These are phyloP conservation scores for Geosiphon pyriformis DNA, from an alignment of 192 early-diverging fungal genomes.

Conservation along the genomic window DNA sequence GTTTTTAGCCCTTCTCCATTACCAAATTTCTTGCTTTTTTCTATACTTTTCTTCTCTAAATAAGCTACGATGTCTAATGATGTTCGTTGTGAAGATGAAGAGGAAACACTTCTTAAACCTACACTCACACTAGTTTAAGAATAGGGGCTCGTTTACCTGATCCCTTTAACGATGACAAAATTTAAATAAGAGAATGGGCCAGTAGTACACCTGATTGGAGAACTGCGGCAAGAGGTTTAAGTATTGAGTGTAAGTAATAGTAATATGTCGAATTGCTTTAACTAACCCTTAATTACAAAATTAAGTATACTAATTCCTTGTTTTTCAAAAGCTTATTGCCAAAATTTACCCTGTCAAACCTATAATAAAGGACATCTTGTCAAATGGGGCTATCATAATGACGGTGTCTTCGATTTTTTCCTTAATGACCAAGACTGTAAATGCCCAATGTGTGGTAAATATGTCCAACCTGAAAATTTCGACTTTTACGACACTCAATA, in stretches of 20 bases:
- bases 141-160: not conserved
- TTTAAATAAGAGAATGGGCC: not conserved
- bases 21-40: no score
- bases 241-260: constrained; percentile 8
- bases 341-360: constrained; percentile 4
- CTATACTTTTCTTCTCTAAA: not conserved
- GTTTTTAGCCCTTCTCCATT: no score
- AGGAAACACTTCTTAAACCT: not conserved
- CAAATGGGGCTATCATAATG: constrained; percentile 9
- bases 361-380: not conserved
- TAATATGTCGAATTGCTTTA: not conserved
- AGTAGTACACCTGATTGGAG: constrained; percentile 4
- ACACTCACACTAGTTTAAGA: not conserved
- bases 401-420: constrained; percentile 18
- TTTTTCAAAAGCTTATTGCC: constrained; percentile 6
- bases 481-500: constrained; percentile 4
- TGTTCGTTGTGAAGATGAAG: constrained; percentile 5
- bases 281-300: not conserved
- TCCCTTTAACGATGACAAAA: not conserved
- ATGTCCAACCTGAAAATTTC: constrained; percentile 8
- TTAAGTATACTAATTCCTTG: not conserved
- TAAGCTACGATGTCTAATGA: constrained; percentile 1
- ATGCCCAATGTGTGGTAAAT: constrained; percentile 1
- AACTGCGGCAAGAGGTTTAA: constrained; percentile 10
- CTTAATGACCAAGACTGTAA: not conserved